A percentile compares a stretch with the other conserved stretches of the same genome.
Conservation (phyloP, 2,329 filamentous ascomycete species). For the Cucurbitaria berberidis region DNA sequence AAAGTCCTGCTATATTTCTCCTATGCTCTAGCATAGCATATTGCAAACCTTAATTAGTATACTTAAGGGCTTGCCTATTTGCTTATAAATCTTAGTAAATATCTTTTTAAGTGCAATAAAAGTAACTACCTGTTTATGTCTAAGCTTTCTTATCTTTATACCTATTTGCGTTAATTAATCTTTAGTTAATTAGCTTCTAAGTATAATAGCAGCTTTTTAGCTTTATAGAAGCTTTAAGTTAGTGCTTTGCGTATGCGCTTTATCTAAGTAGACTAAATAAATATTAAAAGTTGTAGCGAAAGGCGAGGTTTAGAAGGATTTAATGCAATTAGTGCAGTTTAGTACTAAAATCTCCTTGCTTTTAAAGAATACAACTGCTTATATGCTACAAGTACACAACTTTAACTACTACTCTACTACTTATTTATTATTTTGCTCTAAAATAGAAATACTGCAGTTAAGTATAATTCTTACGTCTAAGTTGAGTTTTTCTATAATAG, state of each 20-base stretch:
- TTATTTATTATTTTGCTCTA: conserved; percentile 60
- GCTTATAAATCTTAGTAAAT: conserved; percentile 56
- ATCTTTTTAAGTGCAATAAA: conserved; percentile 69
- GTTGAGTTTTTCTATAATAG: conserved; percentile 49
- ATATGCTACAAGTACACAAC: conserved; percentile 39
- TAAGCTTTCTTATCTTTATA: conserved; percentile 60
- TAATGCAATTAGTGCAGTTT: conserved; percentile 54
- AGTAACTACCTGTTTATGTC: conserved; percentile 67
- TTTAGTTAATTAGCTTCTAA: conserved; percentile 70
- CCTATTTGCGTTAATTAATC: conserved; percentile 73
- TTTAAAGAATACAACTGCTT: conserved; percentile 62
- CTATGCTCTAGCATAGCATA: conserved; percentile 66
- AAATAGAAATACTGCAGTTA: conserved; percentile 73
- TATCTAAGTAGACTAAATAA: conserved; percentile 73
- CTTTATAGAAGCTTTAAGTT: conserved; percentile 66
- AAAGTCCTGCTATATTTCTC: conserved; percentile 61
- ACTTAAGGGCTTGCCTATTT: conserved; percentile 12
- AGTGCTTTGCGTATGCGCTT: conserved; percentile 72
- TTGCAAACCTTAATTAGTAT: conserved; percentile 57
- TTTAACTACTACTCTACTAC: conserved; percentile 60
- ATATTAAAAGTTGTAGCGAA: conserved; percentile 62
- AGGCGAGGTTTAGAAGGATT: conserved; percentile 63
- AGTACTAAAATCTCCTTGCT: conserved; percentile 62
- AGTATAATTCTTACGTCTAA: conserved; percentile 64
- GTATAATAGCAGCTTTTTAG: conserved; percentile 70